Percentiles rank a stretch among this genome's conserved stretches.
These are phyloP conservation scores for Torrubiellomyces zombiae DNA, from an alignment of 2,329 filamentous ascomycete genomes.

Conservation along the genomic window DNA sequence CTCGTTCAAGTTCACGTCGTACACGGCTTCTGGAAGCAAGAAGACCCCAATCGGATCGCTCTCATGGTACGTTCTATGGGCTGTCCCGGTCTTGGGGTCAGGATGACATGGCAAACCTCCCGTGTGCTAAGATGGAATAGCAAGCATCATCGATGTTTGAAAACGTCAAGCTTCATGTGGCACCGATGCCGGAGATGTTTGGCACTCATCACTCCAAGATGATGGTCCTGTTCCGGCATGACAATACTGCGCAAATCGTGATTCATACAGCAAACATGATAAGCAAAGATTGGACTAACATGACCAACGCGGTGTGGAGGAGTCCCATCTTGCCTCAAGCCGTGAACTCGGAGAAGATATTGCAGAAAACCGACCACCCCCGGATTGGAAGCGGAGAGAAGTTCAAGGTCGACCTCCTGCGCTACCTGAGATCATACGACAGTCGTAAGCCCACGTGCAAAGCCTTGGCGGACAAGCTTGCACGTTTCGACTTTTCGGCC, in stretches of 20 bases:
- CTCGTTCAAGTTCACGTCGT: conserved; percentile 37
- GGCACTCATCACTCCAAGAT: conserved; percentile 82
- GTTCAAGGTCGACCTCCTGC: conserved; percentile 62
- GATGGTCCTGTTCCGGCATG: conserved; percentile 66
- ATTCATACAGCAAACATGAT: conserved; percentile 92
- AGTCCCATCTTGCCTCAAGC: conserved; percentile 50
- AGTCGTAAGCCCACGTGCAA: conserved; percentile 33
- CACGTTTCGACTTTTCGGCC: conserved; percentile 49
- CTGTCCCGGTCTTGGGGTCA: not conserved
- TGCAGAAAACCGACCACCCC: conserved; percentile 3
- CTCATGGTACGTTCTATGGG: conserved; percentile 43
- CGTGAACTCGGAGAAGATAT: not conserved
- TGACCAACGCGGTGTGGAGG: conserved; percentile 71
- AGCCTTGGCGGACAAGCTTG: conserved; percentile 39
- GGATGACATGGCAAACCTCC: conserved; percentile 1
- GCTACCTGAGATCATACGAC: conserved; percentile 58
- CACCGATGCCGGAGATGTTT: conserved; percentile 69
- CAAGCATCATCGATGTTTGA: conserved; percentile 40
- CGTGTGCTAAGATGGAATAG: conserved; percentile 20
- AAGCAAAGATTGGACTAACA: conserved; percentile 69
- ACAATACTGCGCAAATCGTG: conserved; percentile 59
- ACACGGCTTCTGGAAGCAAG: conserved; percentile 49
- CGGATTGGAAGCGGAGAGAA: conserved; percentile 40
- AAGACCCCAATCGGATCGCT: conserved; percentile 39
- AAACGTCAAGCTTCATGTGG: conserved; percentile 55